Evolutionary conservation across 2,329 filamentous ascomycete species (phyloP).

Genomic region (Botrytis sinoallii): DNA sequence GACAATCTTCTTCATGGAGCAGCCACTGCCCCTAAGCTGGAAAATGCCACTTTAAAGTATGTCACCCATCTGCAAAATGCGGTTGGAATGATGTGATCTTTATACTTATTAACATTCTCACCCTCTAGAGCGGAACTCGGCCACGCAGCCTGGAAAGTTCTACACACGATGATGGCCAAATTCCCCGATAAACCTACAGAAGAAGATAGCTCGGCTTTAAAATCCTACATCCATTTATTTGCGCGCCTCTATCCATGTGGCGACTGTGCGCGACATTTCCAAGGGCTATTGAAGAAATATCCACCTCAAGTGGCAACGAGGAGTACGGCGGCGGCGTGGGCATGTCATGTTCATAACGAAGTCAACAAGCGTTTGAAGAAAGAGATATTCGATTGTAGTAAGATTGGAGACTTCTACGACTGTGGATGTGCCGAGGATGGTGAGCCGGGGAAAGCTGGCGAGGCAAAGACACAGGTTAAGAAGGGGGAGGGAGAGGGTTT

Average conservation of each 20-base stretch:
- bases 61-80: slow-evolving; percentile 27
- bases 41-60: slow-evolving; percentile 78
- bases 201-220: slow-evolving; percentile 60
- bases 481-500: slow-evolving; percentile 32
- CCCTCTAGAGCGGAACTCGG: slow-evolving; percentile 53
- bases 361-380: slow-evolving; percentile 65
- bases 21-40: slow-evolving; percentile 75
- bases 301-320: slow-evolving; percentile 64
- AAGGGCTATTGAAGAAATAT: slow-evolving; percentile 56
- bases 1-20: slow-evolving; percentile 58
- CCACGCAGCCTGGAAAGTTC: slow-evolving; percentile 65
- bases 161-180: slow-evolving; percentile 68
- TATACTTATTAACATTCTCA: slow-evolving; percentile 19
- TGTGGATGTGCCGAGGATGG: slow-evolving; percentile 68
- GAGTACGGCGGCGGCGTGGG: slow-evolving; percentile 63
- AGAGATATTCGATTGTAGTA: slow-evolving; percentile 60
- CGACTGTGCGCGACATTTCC: slow-evolving; percentile 67
- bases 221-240: slow-evolving; percentile 64
- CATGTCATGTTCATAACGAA: slow-evolving; percentile 65
- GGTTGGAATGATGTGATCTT: not conserved
- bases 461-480: slow-evolving; percentile 23
- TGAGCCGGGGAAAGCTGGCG: slow-evolving; percentile 42
- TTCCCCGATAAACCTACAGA: slow-evolving; percentile 63
- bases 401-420: slow-evolving; percentile 69
- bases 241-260: slow-evolving; percentile 68